phyloP scores from a whole-genome alignment of 345 rosid species.

The Linum tenue region DNA sequence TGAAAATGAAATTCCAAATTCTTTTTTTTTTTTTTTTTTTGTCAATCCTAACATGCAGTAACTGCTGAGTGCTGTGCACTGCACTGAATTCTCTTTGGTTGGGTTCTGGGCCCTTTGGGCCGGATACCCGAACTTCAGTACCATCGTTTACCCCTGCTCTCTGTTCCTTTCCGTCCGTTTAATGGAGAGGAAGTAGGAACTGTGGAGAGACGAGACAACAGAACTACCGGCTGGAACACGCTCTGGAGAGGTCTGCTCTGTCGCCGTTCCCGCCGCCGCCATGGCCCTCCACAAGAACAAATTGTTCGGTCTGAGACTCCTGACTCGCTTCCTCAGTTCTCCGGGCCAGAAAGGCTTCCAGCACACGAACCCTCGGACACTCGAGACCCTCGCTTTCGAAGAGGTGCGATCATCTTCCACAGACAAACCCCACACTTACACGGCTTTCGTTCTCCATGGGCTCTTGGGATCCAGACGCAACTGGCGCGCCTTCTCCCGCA shows the following conservation, averaged over 20 bases:
- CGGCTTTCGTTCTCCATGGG: slow-evolving; percentile 83
- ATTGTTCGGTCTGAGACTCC: slow-evolving; percentile 13
- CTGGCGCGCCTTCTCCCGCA: slow-evolving; percentile 88
- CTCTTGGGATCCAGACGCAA: slow-evolving; percentile 87
- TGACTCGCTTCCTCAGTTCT: slow-evolving; percentile 32
- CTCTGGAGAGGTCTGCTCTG: background rate
- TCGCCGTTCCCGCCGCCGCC: background rate
- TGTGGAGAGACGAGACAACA: too few relatives aligned
- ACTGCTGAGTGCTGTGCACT: too few relatives aligned
- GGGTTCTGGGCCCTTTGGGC: too few relatives aligned
- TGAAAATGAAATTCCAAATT: too few relatives aligned
- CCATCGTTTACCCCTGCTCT: too few relatives aligned
- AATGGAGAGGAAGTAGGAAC: too few relatives aligned
- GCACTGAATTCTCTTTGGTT: too few relatives aligned
- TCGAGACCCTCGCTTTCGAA: slow-evolving; percentile 70
- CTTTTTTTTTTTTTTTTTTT: too few relatives aligned
- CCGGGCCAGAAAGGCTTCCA: slow-evolving; percentile 15
- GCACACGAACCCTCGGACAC: slow-evolving; percentile 27
- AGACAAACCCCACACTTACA: slow-evolving; percentile 32
- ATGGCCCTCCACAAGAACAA: slow-evolving; percentile 43
- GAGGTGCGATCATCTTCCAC: slow-evolving; percentile 41
- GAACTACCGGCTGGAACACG: background rate
- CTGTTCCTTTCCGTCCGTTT: too few relatives aligned
- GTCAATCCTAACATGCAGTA: too few relatives aligned
- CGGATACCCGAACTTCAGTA: too few relatives aligned